Evolutionary conservation across 2,329 filamentous ascomycete species (phyloP), one percentile per base, ranked within the genome.

Genomic region (Aspergillus ustus): DNA sequence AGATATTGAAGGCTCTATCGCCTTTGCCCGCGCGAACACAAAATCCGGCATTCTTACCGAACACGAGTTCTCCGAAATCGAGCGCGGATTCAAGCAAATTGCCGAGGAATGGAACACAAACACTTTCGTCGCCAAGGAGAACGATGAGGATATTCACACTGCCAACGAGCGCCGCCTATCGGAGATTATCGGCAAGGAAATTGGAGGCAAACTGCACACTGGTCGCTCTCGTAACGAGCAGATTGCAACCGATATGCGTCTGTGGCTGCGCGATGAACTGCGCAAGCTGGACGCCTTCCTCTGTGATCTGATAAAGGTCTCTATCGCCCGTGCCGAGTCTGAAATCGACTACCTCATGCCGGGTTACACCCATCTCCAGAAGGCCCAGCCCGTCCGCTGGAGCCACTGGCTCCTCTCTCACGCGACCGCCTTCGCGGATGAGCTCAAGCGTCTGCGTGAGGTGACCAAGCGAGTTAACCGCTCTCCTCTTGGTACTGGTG

Each of bases 201-300:
- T 91, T 60, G 92, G 89, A 0, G 92, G 93, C 25, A 97, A 97
- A 81, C 85, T 97, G 61, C 93, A 97, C 79, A 97, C 93, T 2
- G 89, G 89, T 48, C 89, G 93, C 56, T 93, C 90, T 76, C 86
- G 93, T 69, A 97, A 97, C 73, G 93, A 97, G 79, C 93, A 97
- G 79, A 88, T 96, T 60, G 92, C 89, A 52, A 93, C 90, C 22
- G 92, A 96, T 72, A 94, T 97, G 91, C 89, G 92, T 63, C 82
- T 97, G 75, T 97, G 92, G 92, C 80, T 96, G 65, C 85, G 92
- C 48, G 89, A 93, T 66, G 85, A 90, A 79, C 81, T 97, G 61
- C 84, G 84, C 60, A 82, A 83, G 66, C 86, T 96, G 55, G 91
- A 96, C 69, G 75, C 69, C 40, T 87, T 88, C 69, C 83, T 97